Conservation (phyloP, 345 rosid species). For the Streptanthus diversifolius region DNA sequence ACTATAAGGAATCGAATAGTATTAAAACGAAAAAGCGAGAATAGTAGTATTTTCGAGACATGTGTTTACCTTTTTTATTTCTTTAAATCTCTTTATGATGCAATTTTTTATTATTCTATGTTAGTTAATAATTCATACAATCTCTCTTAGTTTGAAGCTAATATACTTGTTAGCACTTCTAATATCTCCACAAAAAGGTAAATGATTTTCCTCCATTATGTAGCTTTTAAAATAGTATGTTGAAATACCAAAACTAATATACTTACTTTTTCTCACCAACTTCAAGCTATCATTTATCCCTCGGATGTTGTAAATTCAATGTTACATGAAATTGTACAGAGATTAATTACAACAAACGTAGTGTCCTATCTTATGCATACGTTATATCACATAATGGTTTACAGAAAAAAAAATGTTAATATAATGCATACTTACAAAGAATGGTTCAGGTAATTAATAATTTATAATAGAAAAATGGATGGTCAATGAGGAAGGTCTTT, state of each 20-base stretch:
- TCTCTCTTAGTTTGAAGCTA: too few relatives aligned
- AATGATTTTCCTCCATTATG: background rate
- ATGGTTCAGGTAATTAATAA: background rate
- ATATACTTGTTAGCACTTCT: background rate
- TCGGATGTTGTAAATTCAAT: background rate
- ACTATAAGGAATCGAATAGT: conserved; percentile 13
- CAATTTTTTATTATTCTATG: background rate
- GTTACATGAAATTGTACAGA: background rate
- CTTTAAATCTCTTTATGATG: background rate
- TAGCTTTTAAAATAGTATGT: background rate
- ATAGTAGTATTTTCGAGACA: background rate
- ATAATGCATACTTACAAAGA: background rate
- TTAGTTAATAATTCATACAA: background rate
- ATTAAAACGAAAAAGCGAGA: background rate
- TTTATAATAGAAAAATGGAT: conserved; percentile 13
- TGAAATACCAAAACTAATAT: background rate
- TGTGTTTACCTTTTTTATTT: background rate
- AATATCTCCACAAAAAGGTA: background rate
- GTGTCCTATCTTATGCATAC: background rate
- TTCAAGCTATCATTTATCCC: background rate
- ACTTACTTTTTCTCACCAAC: background rate
- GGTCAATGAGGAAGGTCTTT: conserved; percentile 28
- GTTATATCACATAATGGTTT: background rate
- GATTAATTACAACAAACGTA: background rate
- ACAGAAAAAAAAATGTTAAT: background rate